Base-by-base conservation (phyloP, 306 rosid species). In the Prosopis cineraria region DNA sequence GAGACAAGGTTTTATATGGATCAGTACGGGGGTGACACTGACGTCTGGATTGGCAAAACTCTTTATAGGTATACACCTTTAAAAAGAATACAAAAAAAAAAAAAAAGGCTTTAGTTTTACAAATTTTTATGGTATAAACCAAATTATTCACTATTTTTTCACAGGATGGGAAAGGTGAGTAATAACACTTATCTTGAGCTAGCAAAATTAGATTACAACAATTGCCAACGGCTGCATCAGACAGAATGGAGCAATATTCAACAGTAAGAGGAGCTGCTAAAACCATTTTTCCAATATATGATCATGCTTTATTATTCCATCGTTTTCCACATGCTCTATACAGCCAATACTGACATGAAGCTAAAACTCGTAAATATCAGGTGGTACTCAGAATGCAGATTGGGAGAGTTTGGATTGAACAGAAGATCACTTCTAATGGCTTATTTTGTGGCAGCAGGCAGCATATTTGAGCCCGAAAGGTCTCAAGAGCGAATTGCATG, bases 31-130 rank as follows among this genome's bases (percentile, higher is more conserved):
- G 98, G 89, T 16, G 83, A 83, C 12, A 78, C 65, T 79, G 98
- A 95, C 48, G 89, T 88, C 0, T 95, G 99, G 99, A 95, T 95
- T n/a, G 99, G 99, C 55, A 95, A 95, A 84, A 89, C 98, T 22
- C 97, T 95, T 19, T 95, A 95, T 75, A 93, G 97, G 98, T 92
- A 48, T 48, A 66, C 37, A 27, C 45, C 3, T 45, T 14, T 45
- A 4, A 45, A 4, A 44, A 3, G 14, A 12, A 11, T 44, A 44
- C 14, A 44, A 17, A 5, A 47, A 0, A 3, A 16, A 45, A 16
- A 45, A 5, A 19, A 19, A 19, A 48, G 24, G 56, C 24, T 50
- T 17, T 17, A 31, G 25, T 63, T 8, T 33, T 19, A 0, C 44
- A 33, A 63, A 25, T 33, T 63, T 45, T 48, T 12, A 39, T 6